Evolutionary conservation across 331 rosid species (phyloP).

Genomic region (Malus hybrid): DNA sequence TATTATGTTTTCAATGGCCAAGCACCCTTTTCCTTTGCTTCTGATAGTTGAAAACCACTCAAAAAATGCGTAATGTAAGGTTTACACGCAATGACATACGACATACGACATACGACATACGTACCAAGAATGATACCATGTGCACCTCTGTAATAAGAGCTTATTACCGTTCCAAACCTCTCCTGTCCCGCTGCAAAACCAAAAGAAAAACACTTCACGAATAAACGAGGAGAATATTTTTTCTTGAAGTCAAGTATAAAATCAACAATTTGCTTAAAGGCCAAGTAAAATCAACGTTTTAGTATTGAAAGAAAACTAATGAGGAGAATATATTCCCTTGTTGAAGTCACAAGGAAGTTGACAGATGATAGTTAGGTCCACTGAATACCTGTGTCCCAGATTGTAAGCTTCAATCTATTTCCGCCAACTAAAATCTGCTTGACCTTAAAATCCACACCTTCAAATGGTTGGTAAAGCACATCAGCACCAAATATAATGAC

Average conservation of each 20-base stretch:
- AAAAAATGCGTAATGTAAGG: not conserved
- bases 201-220: not conserved
- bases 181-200: constrained; percentile 85
- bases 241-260: not conserved
- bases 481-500: not conserved
- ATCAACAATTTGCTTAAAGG: not conserved
- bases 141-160: constrained; percentile 94
- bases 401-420: constrained; percentile 85
- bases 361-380: not conserved
- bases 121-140: constrained; percentile 94
- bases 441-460: constrained; percentile 97
- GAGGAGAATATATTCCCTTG: not conserved
- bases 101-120: constrained; percentile 37
- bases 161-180: constrained; percentile 85
- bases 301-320: not conserved
- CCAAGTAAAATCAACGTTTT: not conserved
- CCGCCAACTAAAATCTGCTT: constrained; percentile 66
- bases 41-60: not conserved
- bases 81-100: constrained; percentile 29
- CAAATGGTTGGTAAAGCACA: constrained; percentile 12
- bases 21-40: no score
- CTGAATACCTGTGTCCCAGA: constrained; percentile 90
- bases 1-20: not conserved
- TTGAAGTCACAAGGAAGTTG: not conserved
- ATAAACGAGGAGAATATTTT: not conserved